Evolutionary conservation across 129 eudicot species (phyloP).

Genomic region (Flaveria sonorensis): DNA sequence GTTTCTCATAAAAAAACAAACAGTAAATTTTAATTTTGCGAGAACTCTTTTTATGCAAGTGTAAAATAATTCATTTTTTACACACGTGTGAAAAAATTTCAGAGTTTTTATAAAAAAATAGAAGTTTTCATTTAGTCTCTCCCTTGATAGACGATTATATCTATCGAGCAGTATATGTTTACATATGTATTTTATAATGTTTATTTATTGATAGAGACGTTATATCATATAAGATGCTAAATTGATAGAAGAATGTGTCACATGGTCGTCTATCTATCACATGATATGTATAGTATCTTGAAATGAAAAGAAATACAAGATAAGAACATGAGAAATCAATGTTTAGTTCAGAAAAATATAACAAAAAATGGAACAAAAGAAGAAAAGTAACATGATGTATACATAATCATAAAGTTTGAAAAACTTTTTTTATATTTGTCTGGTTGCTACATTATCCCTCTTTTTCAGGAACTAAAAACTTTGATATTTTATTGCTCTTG

Average conservation of each 20-base stretch:
- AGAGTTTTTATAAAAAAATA: too few species aligned
- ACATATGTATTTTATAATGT: not conserved
- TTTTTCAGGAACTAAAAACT: not conserved
- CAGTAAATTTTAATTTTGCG: too few species aligned
- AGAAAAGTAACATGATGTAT: slow-evolving; percentile 3
- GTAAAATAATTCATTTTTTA: too few species aligned
- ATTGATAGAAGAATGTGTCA: not conserved
- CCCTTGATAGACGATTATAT: too few species aligned
- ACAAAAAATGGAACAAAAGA: not conserved
- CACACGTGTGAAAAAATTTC: too few species aligned
- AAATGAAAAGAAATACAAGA: not conserved
- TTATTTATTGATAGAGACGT: not conserved
- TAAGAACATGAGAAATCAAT: too few species aligned
- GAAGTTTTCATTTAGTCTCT: too few species aligned
- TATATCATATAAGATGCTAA: not conserved
- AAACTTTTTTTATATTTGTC: not conserved
- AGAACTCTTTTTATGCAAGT: too few species aligned
- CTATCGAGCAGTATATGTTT: too few species aligned
- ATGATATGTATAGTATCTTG: not conserved
- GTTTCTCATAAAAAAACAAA: too few species aligned
- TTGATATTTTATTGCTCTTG: not conserved
- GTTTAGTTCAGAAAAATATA: too few species aligned
- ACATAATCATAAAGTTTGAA: not conserved
- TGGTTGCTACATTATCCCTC: not conserved
- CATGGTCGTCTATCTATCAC: too few species aligned